Base-by-base conservation (phyloP, 768 basidiomycete genomes). In the Megacollybia marginata region DNA sequence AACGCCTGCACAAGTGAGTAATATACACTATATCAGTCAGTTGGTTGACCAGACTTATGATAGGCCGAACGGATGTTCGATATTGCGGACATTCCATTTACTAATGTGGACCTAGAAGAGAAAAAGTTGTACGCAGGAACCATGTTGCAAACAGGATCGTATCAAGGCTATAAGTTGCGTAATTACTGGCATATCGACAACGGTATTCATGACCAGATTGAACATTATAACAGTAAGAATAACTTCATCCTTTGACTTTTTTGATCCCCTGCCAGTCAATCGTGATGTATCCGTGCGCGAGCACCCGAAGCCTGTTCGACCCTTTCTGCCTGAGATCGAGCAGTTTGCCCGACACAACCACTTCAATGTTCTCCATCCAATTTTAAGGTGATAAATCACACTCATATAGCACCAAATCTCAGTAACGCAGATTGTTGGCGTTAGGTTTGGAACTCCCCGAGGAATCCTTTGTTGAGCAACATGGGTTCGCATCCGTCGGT, bases 141-240 rank as follows among this genome's bases (percentile, higher is more conserved):
- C 52, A 59, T 65, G 48, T 70, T 65, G 0, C 75, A 77, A 2
- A 73, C 72, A 0, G 38, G 38, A 18, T 40, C 38, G 13, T 80
- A 76, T 51, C 72, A 77, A 47, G 80, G 80, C 0, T 82, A 80
- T 54, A 81, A 82, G 53, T 68, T 66, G 8, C 69, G 72, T 9
- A 67, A 75, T 49, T 75, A 74, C 47, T 82, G 78, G 78, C 4
- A 44, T 44, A 44, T 16, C 44, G 44, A 31, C 23, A 74, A 72
- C 10, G 83, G 83, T 7, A 75, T 85, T 20, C 71, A 63, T 13
- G 84, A 86, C 57, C 80, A 83, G 54, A 55, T 83, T 15, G 83
- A 85, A 56, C 68, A 76, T 46, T 85, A 85, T 55, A 81, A 78
- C 54, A 69, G 83, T 85, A 50, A 51, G 74, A 54, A 5, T 12